Base-by-base conservation (phyloP, 768 basidiomycete genomes). In the Rhodotorula babjevae region DNA sequence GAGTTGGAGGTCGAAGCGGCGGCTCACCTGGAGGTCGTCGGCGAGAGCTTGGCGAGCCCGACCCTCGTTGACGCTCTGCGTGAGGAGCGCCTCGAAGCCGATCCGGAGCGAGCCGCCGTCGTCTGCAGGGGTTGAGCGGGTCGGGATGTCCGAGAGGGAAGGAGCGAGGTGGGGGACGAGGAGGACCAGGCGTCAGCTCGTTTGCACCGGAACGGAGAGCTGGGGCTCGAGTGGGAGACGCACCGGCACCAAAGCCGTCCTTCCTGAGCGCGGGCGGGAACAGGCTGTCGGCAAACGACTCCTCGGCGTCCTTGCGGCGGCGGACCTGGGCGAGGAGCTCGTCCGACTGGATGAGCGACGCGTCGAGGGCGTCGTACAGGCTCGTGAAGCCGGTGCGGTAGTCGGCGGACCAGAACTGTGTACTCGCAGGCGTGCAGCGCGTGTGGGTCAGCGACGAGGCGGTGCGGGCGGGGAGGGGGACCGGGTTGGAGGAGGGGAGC, bases 321-420 rank as follows among this genome's bases (percentile, higher is more conserved):
- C 33, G 8, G 52, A 75, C 59, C 1, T n/a, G 49, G 5, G 29
- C 40, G 15, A 67, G 21, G 36, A 75, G 36, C 65, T 72, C 71
- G 29, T 55, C 27, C 21, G 64, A 67, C 40, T 69, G 53, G 46
- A 66, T 53, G 36, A 55, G 21, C 15, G 61, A 65, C 6, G 33
- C 21, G 9, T 66, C 47, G n/a, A 75, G 58, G 0, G 63, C 56
- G 8, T 33, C 12, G 58, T 60, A 75, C 44, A 72, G 50, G 23
- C 65, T 31, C 0, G 23, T 27, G 68, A 69, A 46, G 3, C 74
- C 74, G 0, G 57, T 40, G 31, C 71, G 67, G 74, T 75, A 75
- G 53, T 72, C 71, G 21, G 11, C n/a, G 0, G 71, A 63, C 74
- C 74, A 75, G 71, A 75, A 75, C 74, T 75, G 63, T 12, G 42